A percentile compares a stretch with the other conserved stretches of the same genome.
phyloP scores from a whole-genome alignment of 2,329 filamentous ascomycete species.

The Clonostachys rosea region DNA sequence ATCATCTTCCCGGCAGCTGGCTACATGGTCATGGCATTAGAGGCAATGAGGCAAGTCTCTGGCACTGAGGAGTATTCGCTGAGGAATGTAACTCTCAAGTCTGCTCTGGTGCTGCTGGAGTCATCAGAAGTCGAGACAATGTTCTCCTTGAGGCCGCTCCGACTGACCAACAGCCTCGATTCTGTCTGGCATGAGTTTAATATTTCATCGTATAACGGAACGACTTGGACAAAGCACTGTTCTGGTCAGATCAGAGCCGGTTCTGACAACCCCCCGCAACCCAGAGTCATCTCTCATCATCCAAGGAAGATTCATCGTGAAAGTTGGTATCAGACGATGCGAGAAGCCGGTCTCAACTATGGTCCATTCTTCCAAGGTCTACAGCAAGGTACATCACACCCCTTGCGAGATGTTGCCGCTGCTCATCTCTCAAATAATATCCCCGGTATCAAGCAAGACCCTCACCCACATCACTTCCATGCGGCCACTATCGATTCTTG shows the following conservation, averaged over 20 bases:
- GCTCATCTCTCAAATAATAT: too few relatives aligned
- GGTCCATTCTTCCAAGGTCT: too few relatives aligned
- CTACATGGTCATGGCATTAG: constrained; percentile 24
- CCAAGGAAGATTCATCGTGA: too few relatives aligned
- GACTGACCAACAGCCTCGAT: background rate
- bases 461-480: constrained; percentile 3
- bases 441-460: too few relatives aligned
- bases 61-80: background rate
- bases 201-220: background rate
- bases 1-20: constrained; percentile 29
- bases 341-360: too few relatives aligned
- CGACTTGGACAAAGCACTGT: background rate
- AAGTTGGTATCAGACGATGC: too few relatives aligned
- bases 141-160: background rate
- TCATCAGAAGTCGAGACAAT: background rate
- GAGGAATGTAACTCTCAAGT: background rate
- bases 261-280: too few relatives aligned
- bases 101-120: background rate
- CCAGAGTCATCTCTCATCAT: too few relatives aligned
- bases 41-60: constrained; percentile 2
- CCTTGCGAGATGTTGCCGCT: too few relatives aligned
- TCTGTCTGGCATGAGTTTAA: background rate
- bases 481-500: constrained; percentile 5
- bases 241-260: background rate
- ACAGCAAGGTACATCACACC: too few relatives aligned